Conservation (phyloP, 2,329 filamentous ascomycete species). For the Sporothrix schenckii region DNA sequence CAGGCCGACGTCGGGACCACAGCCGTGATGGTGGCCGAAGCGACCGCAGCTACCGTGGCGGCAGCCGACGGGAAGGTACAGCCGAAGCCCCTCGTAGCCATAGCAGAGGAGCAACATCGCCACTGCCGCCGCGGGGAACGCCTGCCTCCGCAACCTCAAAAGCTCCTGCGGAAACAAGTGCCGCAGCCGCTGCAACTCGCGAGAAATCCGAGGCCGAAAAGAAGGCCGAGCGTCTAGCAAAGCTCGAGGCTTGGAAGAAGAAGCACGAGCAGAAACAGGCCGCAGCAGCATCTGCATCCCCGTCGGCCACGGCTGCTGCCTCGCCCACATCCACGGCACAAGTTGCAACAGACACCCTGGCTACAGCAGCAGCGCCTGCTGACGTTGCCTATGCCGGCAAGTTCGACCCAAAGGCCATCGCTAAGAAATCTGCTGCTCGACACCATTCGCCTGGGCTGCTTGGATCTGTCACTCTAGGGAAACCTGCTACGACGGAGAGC, state of each 20-base stretch:
- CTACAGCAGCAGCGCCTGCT: constrained; percentile 49
- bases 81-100: constrained; percentile 60
- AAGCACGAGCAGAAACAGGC: constrained; percentile 75
- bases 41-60: constrained; percentile 63
- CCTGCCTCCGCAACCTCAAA: background rate
- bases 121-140: background rate
- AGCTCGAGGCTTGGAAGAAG: constrained; percentile 89
- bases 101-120: background rate
- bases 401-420: constrained; percentile 84
- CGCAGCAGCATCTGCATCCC: constrained; percentile 52
- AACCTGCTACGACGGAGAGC: constrained; percentile 4
- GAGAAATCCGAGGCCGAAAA: constrained; percentile 70
- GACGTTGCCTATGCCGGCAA: constrained; percentile 71
- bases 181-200: constrained; percentile 36
- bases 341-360: background rate
- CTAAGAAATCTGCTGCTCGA: constrained; percentile 71
- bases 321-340: constrained; percentile 37
- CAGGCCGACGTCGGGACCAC: constrained; percentile 57
- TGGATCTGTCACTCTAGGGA: constrained; percentile 49
- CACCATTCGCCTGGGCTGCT: constrained; percentile 58
- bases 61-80: constrained; percentile 70
- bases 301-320: constrained; percentile 49
- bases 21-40: constrained; percentile 60
- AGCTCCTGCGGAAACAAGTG: background rate
- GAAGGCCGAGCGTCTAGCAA: constrained; percentile 78